Percentiles rank a stretch among this genome's conserved stretches.
Conservation (phyloP, 176 grass and related monocot species). For the Musa itinerans region DNA sequence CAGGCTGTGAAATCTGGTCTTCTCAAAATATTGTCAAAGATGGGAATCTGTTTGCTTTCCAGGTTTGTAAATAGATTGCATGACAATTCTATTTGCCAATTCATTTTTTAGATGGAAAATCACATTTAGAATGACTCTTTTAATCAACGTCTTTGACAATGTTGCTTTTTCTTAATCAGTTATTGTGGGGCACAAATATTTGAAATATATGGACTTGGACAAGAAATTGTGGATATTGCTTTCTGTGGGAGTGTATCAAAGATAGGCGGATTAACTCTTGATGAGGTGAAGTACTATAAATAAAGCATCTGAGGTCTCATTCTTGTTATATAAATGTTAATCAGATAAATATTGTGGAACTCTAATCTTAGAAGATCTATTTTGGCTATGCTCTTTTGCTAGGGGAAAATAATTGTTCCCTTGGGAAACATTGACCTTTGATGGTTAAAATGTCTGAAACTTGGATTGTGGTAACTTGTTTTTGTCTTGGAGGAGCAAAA, state of each 20-base stretch:
- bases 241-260: constrained; percentile 99
- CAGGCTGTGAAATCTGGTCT: constrained; percentile 95
- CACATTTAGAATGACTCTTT: not conserved
- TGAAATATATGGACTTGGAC: constrained; percentile 98
- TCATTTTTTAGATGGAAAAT: not conserved
- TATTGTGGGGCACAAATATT: constrained; percentile 99
- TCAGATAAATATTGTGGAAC: not conserved
- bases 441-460: too few species aligned
- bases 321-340: not conserved
- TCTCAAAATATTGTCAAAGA: constrained; percentile 99
- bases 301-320: not conserved
- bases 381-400: not conserved
- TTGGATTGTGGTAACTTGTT: too few species aligned
- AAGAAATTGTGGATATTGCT: constrained; percentile 90
- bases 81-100: not conserved
- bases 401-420: too few species aligned
- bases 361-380: not conserved
- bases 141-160: not conserved
- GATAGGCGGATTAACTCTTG: constrained; percentile 89
- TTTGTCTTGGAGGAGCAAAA: too few species aligned
- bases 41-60: constrained; percentile 99
- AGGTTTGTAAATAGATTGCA: constrained; percentile 55
- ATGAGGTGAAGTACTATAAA: constrained; percentile 52
- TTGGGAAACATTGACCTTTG: too few species aligned
- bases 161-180: constrained; percentile 36